Conservation (phyloP, 352 stramenopile species). For the Thraustotheca clavata region DNA sequence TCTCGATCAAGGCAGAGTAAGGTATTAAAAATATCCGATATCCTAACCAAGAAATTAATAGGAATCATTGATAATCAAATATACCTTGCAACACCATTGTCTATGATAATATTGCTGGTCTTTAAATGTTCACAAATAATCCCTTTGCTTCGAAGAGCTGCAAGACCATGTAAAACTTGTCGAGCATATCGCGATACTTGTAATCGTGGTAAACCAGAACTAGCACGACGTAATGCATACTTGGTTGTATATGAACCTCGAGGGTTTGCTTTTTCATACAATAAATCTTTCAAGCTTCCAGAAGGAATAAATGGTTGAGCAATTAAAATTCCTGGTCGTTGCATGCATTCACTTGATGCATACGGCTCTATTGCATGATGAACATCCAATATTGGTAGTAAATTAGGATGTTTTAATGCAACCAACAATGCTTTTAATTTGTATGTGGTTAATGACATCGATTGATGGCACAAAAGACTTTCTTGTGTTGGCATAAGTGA, state of each 20-base stretch:
- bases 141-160: slow-evolving; percentile 43
- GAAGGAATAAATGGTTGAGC: slow-evolving; percentile 46
- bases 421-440: slow-evolving; percentile 69
- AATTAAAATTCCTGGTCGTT: slow-evolving; percentile 30
- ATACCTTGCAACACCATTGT: slow-evolving; percentile 41
- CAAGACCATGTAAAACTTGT: slow-evolving; percentile 52
- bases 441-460: slow-evolving; percentile 30
- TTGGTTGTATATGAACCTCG: slow-evolving; percentile 41
- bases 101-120: slow-evolving; percentile 52
- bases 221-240: slow-evolving; percentile 34
- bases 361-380: slow-evolving; percentile 59
- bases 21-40: slow-evolving; percentile 55
- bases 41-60: slow-evolving; percentile 13
- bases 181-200: slow-evolving; percentile 43
- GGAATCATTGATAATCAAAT: neutral
- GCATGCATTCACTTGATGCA: slow-evolving; percentile 10
- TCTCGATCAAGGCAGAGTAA: slow-evolving; percentile 54
- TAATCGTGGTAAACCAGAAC: slow-evolving; percentile 32
- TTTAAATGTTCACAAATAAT: slow-evolving; percentile 63
- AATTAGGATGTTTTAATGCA: slow-evolving; percentile 67
- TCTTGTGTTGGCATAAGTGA: slow-evolving; percentile 42
- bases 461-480: slow-evolving; percentile 48
- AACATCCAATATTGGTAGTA: slow-evolving; percentile 59
- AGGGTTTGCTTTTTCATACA: slow-evolving; percentile 34
- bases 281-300: slow-evolving; percentile 59